A percentile compares a stretch with the other conserved stretches of the same genome.
phyloP scores from a whole-genome alignment of 2,329 filamentous ascomycete species.

The Stachybotrys echinatus region DNA sequence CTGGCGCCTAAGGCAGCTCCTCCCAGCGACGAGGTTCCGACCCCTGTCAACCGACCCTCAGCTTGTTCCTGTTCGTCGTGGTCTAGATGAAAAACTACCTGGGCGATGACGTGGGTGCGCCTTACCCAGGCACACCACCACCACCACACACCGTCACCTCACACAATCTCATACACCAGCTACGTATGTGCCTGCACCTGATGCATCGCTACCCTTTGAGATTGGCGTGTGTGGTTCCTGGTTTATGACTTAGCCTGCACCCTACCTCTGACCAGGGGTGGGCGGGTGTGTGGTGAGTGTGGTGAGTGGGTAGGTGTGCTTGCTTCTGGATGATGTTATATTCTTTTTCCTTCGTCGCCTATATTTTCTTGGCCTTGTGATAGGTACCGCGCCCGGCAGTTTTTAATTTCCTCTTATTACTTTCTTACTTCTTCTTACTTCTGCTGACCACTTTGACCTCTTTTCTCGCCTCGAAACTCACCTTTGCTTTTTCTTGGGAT shows the following conservation, averaged over 20 bases:
- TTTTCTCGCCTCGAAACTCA: background rate
- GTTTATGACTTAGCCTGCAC: no score
- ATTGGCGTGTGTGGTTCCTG: no score
- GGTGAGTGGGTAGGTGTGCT: no score
- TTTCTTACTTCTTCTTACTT: background rate
- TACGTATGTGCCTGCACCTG: background rate
- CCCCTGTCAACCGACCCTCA: no score
- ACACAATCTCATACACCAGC: no score
- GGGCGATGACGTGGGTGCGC: background rate
- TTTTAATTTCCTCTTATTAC: background rate
- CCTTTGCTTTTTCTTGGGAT: background rate
- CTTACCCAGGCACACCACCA: background rate
- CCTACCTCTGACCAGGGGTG: no score
- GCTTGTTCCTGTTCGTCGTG: no score
- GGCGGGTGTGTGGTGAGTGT: no score
- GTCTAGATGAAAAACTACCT: background rate
- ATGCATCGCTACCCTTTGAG: background rate
- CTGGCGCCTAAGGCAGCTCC: no score
- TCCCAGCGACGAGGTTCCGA: no score
- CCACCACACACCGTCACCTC: background rate
- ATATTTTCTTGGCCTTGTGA: background rate
- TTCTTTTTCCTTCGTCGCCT: background rate
- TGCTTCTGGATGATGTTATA: background rate
- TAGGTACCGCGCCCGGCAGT: background rate
- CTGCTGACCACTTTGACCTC: background rate